phyloP scores from a whole-genome alignment of 441 rosid genomes.

The Gossypium trilobum region DNA sequence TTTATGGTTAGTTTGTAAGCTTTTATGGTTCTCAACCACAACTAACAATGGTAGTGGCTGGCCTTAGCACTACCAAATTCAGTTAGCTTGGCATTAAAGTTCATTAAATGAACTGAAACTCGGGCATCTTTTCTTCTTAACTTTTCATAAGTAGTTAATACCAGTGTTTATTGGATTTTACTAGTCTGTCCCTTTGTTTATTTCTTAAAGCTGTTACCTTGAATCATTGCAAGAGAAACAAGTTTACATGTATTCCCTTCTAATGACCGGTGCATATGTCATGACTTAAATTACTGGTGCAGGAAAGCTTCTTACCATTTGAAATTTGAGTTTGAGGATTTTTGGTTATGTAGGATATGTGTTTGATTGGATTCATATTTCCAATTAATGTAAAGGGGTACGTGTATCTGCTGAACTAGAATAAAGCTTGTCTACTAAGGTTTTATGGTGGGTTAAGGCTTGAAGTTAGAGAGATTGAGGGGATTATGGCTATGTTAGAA shows the following conservation, averaged over 20 bases:
- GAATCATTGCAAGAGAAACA: background rate
- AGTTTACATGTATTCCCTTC: background rate
- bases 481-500: background rate
- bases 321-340: background rate
- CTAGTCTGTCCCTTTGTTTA: background rate
- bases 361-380: background rate
- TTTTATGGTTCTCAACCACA: background rate
- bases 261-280: background rate
- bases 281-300: background rate
- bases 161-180: background rate
- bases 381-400: background rate
- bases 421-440: background rate
- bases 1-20: conserved; percentile 8
- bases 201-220: background rate
- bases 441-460: background rate
- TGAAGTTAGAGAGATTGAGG: background rate
- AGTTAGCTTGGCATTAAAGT: background rate
- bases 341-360: background rate
- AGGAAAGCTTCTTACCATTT: background rate
- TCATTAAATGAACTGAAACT: background rate
- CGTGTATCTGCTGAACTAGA: background rate
- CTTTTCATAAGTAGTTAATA: background rate
- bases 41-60: background rate
- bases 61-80: background rate
- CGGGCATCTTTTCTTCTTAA: background rate